A percentile compares a stretch with the other conserved stretches of the same genome.
These are phyloP conservation scores for Polygonum aviculare DNA, from an alignment of 148 eudicot genomes.

Conservation along the genomic window DNA sequence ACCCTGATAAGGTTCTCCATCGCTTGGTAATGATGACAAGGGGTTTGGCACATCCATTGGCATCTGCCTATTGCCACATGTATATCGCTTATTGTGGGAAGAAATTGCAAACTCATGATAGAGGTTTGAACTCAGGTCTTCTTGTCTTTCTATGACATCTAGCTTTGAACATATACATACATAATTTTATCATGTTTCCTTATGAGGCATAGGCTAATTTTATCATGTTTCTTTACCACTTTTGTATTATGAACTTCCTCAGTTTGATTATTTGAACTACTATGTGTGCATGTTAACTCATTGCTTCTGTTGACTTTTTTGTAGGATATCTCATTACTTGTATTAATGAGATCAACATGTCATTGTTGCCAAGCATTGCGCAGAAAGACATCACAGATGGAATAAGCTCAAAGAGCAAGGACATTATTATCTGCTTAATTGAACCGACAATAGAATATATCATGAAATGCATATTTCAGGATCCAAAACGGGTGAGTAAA, in stretches of 20 bases:
- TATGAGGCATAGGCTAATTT: background rate
- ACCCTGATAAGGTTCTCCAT: constrained; percentile 27
- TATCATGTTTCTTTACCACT: background rate
- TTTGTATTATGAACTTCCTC: background rate
- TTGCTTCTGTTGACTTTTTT: background rate
- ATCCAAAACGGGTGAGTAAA: constrained; percentile 36
- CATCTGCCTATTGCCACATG: constrained; percentile 63
- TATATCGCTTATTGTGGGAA: constrained; percentile 49
- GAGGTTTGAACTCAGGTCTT: constrained; percentile 22
- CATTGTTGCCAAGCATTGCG: constrained; percentile 30
- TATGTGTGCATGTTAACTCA: background rate
- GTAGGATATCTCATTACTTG: constrained; percentile 53
- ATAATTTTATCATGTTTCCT: background rate
- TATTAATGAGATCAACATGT: constrained; percentile 42
- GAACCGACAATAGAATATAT: constrained; percentile 66
- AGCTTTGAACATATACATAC: too few relatives aligned
- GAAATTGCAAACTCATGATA: constrained; percentile 27
- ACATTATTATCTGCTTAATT: constrained; percentile 35
- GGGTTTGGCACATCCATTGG: constrained; percentile 75
- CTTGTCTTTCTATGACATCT: background rate
- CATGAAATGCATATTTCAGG: constrained; percentile 45
- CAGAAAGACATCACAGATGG: constrained; percentile 22
- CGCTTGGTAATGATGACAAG: constrained; percentile 69
- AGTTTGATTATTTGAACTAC: background rate
- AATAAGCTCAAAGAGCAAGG: constrained; percentile 20